Evolutionary conservation across 2,329 filamentous ascomycete genomes (phyloP), one percentile per base, ranked within the genome.

Genomic region (Fusarium palustre): DNA sequence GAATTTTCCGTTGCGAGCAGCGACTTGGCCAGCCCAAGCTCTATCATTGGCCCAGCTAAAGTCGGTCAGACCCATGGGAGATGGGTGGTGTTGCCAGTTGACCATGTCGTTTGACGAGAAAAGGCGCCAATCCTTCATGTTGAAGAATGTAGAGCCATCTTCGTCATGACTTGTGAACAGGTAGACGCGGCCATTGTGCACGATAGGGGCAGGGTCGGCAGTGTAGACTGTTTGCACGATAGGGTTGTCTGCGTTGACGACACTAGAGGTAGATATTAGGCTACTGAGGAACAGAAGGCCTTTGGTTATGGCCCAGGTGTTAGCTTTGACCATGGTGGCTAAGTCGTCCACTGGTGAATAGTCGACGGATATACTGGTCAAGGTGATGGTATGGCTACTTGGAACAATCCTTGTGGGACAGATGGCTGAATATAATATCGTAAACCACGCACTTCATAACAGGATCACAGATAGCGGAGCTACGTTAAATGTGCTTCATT

Each of bases 101-200:
- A 73, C 74, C 22, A 76, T 77, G 31, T 71, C 71, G 7, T 66
- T 64, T 8, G 75, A 72, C 18, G 73, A 73, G n/a, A 79, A 77
- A 18, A 81, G 65, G 41, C 79, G 72, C 79, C 79, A 81, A 48
- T 80, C 74, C 43, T 76, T 77, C 72, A 81, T 81, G 58, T 74
- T 65, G 52, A 80, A 81, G 31, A 69, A 59, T 34, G 79, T 81
- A 9, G 69, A 70, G 0, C 70, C 72, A 1, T 78, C 79, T 18
- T 76, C 74, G 34, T 80, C 79, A 11, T 77, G 75, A 15, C 79
- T 78, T 0, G 78, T 69, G 22, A 81, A 65, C 22, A 81, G 79
- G 49, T 81, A 80, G 1, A 81, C 68, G 2, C 75, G 79, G 46
- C 77, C 67, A 48, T 77, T 76, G 50, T 79, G 73, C 8, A 80